These are phyloP conservation scores for Sporothrix schenckii DNA, from an alignment of 2,329 filamentous ascomycete species.

Conservation along the genomic window DNA sequence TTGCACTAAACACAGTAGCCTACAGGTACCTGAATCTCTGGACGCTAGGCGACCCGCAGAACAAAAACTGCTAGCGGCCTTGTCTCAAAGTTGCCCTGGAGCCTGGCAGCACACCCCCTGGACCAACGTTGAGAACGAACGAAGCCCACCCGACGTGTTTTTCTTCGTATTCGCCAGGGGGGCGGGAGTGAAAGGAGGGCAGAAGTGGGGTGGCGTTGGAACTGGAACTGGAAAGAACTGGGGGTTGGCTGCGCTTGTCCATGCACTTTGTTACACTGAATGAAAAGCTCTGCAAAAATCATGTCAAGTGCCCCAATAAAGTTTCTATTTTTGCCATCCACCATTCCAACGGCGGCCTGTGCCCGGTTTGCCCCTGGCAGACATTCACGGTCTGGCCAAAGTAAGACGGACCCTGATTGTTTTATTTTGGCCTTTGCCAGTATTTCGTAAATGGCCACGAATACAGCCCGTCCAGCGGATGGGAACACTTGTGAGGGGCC, in stretches of 20 bases:
- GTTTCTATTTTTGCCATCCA: conserved; percentile 32
- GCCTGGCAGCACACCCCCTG: conserved; percentile 18
- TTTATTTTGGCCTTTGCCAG: no score
- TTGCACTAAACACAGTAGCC: not conserved
- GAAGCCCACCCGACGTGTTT: conserved; percentile 20
- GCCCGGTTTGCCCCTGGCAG: not conserved
- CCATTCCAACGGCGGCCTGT: conserved; percentile 23
- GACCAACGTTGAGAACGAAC: conserved; percentile 9
- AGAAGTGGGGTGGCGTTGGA: conserved; percentile 12
- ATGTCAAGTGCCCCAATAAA: conserved; percentile 8
- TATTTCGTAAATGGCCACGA: not conserved
- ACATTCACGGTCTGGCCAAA: not conserved
- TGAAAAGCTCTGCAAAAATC: conserved; percentile 26
- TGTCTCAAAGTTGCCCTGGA: not conserved
- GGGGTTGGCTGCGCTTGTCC: not conserved
- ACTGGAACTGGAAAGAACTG: conserved; percentile 6
- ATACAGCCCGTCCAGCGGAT: not conserved
- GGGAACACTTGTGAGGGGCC: conserved; percentile 1
- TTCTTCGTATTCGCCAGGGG: conserved; percentile 24
- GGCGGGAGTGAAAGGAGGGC: not conserved
- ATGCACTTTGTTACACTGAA: not conserved
- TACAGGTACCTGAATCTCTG: not conserved
- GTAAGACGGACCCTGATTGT: no score
- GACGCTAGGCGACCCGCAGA: conserved; percentile 11
- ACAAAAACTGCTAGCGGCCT: not conserved